These are phyloP conservation scores for Nemania diffusa DNA, from an alignment of 2,329 filamentous ascomycete genomes.

Conservation along the genomic window DNA sequence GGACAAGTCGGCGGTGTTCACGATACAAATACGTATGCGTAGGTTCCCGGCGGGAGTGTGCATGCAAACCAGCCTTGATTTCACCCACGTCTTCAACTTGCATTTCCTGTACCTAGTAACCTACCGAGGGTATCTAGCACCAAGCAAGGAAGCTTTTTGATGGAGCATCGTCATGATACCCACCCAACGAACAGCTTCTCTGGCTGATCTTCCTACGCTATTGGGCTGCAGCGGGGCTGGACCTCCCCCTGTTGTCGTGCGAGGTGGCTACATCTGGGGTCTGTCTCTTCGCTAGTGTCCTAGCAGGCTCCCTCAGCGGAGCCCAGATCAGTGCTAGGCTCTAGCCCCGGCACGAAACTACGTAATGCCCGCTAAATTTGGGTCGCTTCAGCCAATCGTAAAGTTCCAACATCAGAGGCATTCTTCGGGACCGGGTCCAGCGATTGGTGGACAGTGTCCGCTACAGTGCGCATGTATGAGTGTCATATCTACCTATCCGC, in stretches of 20 bases:
- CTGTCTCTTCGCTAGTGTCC: neutral
- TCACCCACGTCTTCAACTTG: slow-evolving; percentile 20
- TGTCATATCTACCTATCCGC: neutral
- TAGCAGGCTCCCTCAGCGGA: slow-evolving; percentile 25
- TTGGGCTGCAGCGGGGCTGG: slow-evolving; percentile 19
- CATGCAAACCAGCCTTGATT: slow-evolving; percentile 26
- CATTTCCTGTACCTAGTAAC: neutral
- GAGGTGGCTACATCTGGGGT: slow-evolving; percentile 3
- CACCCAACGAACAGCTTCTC: slow-evolving; percentile 16
- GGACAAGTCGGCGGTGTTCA: neutral
- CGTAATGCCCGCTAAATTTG: slow-evolving; percentile 25
- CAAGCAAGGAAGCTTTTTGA: slow-evolving; percentile 27
- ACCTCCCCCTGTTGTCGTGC: neutral
- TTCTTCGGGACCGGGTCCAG: neutral
- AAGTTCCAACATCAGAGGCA: neutral
- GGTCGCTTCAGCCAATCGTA: slow-evolving; percentile 25
- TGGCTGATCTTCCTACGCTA: slow-evolving; percentile 22
- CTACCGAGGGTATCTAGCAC: slow-evolving; percentile 2
- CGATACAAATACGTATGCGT: neutral
- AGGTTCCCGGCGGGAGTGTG: slow-evolving; percentile 7
- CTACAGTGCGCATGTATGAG: slow-evolving; percentile 5
- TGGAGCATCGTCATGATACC: slow-evolving; percentile 33
- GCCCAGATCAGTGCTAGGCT: slow-evolving; percentile 3
- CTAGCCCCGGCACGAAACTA: slow-evolving; percentile 13
- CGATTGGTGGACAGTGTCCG: slow-evolving; percentile 15